Evolutionary conservation across 768 basidiomycete genomes (phyloP).

Genomic region (Lactarius sp.): DNA sequence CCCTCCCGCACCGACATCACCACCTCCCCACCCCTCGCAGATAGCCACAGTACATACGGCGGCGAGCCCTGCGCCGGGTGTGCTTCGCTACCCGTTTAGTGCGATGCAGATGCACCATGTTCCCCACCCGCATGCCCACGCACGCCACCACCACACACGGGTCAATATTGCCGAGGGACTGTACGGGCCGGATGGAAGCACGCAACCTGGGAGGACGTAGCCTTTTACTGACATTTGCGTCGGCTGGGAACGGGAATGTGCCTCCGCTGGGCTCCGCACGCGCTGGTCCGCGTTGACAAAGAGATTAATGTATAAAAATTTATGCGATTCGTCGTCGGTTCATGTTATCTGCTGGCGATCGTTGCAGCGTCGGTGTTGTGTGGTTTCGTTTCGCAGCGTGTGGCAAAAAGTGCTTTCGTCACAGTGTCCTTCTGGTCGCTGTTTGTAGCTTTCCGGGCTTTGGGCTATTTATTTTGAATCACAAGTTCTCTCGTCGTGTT

Average conservation of each 20-base stretch:
- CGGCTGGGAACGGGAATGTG: neutral
- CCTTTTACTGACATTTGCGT: neutral
- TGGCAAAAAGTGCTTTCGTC: neutral
- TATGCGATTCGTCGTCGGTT: neutral
- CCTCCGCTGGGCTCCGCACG: neutral
- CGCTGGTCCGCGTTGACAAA: slow-evolving; percentile 2
- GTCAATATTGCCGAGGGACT: slow-evolving; percentile 35
- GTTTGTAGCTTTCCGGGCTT: slow-evolving; percentile 5
- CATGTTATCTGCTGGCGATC: neutral
- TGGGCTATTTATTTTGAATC: slow-evolving; percentile 10
- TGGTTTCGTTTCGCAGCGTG: neutral
- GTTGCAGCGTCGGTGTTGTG: neutral
- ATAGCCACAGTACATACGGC: slow-evolving; percentile 7
- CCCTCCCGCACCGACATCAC: slow-evolving; percentile 11
- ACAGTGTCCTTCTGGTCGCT: neutral
- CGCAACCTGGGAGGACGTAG: slow-evolving; percentile 10
- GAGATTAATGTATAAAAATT: neutral
- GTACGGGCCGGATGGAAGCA: slow-evolving; percentile 22
- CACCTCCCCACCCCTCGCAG: slow-evolving; percentile 9
- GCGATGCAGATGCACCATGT: slow-evolving; percentile 70
- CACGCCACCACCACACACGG: slow-evolving; percentile 62
- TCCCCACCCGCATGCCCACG: slow-evolving; percentile 74
- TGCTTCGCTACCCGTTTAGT: slow-evolving; percentile 56
- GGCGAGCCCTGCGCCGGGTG: slow-evolving; percentile 27
- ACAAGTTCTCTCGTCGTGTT: neutral